Evolutionary conservation across 169 alveolate genomes (phyloP).

Genomic region (Fabrea salina): DNA sequence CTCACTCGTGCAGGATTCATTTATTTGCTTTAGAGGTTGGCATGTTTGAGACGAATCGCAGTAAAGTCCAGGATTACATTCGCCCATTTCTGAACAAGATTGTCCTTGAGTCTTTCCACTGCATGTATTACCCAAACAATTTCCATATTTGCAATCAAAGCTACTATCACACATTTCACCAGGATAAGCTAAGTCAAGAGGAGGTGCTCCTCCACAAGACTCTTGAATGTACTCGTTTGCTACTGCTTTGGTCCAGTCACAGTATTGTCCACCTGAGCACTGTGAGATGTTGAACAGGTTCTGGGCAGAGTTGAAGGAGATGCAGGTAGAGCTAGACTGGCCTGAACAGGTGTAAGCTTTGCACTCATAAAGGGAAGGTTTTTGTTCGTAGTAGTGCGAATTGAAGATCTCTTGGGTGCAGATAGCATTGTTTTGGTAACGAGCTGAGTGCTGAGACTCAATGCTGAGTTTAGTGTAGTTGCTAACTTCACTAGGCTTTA

Average conservation of each 20-base stretch:
- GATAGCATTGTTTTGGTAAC: neutral
- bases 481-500: neutral
- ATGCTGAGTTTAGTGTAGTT: neutral
- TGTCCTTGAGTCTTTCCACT: neutral
- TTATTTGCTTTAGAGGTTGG: neutral
- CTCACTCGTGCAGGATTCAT: constrained; percentile 3
- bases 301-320: neutral
- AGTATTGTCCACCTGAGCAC: neutral
- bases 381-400: neutral
- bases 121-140: neutral
- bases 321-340: neutral
- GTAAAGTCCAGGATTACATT: constrained; percentile 22
- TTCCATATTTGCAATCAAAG: neutral
- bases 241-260: neutral
- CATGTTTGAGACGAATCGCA: no score
- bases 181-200: neutral
- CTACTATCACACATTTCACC: neutral
- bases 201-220: neutral
- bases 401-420: constrained; percentile 21
- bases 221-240: constrained; percentile 11
- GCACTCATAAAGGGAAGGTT: neutral
- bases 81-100: neutral
- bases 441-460: neutral
- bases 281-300: neutral
- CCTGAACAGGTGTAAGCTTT: neutral